Percentiles rank a stretch among this genome's conserved stretches.
phyloP scores from a whole-genome alignment of 805 yeast genomes.

The Starmerella floricola region DNA sequence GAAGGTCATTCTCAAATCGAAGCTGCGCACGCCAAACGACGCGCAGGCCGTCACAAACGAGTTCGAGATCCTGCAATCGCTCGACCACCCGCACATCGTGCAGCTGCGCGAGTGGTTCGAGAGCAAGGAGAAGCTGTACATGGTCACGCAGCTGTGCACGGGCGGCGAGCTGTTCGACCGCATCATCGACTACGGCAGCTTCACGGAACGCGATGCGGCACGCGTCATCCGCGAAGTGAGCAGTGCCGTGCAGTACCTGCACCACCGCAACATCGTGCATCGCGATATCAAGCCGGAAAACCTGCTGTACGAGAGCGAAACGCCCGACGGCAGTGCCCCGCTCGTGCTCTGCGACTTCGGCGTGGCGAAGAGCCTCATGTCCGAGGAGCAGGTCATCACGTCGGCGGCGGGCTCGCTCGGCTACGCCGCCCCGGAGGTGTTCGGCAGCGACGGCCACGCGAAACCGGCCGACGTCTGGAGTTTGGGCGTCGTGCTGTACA shows the following conservation, averaged over 20 bases:
- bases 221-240: slow-evolving; percentile 59
- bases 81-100: slow-evolving; percentile 80
- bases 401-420: slow-evolving; percentile 88
- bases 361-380: slow-evolving; percentile 65
- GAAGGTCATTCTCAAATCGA: slow-evolving; percentile 77
- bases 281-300: slow-evolving; percentile 94
- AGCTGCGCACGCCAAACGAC: slow-evolving; percentile 50
- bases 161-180: slow-evolving; percentile 95
- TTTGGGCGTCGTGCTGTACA: slow-evolving; percentile 82
- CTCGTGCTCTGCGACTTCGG: slow-evolving; percentile 93
- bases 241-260: slow-evolving; percentile 69
- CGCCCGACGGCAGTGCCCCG: slow-evolving; percentile 48
- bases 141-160: slow-evolving; percentile 86
- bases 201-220: slow-evolving; percentile 82
- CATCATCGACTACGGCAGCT: slow-evolving; percentile 65
- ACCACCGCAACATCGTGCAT: slow-evolving; percentile 68
- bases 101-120: slow-evolving; percentile 88
- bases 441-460: slow-evolving; percentile 74
- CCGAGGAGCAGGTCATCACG: slow-evolving; percentile 48
- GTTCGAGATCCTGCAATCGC: slow-evolving; percentile 49
- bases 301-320: slow-evolving; percentile 47
- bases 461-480: slow-evolving; percentile 96
- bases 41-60: slow-evolving; percentile 72
- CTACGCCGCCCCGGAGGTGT: slow-evolving; percentile 92
- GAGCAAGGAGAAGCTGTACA: slow-evolving; percentile 78